Conservation (phyloP, 345 rosid genomes). For the Eucalyptus cloeziana region DNA sequence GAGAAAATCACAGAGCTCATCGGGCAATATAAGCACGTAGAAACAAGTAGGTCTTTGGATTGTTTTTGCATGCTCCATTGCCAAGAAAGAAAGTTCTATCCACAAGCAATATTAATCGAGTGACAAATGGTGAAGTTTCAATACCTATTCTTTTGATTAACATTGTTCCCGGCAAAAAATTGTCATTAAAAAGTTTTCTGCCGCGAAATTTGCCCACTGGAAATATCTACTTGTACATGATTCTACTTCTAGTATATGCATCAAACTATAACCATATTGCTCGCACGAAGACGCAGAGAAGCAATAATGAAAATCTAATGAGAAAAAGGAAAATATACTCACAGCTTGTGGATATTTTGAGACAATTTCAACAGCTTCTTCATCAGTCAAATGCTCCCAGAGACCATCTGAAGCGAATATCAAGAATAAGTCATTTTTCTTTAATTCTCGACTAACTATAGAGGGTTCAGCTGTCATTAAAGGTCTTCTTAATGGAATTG, state of each 20-base stretch:
- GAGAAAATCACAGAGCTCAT: neutral
- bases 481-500: neutral
- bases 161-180: neutral
- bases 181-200: neutral
- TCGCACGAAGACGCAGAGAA: neutral
- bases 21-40: neutral
- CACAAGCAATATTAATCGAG: neutral
- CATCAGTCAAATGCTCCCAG: conserved; percentile 6
- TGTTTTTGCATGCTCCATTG: neutral
- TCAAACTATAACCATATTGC: neutral
- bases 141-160: neutral
- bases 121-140: neutral
- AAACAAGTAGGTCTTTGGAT: neutral
- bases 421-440: neutral
- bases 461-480: conserved; percentile 2
- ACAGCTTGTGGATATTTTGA: neutral
- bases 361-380: neutral
- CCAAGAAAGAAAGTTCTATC: neutral
- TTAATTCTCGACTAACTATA: neutral
- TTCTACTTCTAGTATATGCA: neutral
- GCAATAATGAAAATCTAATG: neutral
- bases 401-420: conserved; percentile 8
- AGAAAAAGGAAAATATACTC: neutral
- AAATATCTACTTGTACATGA: neutral
- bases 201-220: neutral